phyloP scores from a whole-genome alignment of 169 alveolate genomes.

The Eimeria acervulina region DNA sequence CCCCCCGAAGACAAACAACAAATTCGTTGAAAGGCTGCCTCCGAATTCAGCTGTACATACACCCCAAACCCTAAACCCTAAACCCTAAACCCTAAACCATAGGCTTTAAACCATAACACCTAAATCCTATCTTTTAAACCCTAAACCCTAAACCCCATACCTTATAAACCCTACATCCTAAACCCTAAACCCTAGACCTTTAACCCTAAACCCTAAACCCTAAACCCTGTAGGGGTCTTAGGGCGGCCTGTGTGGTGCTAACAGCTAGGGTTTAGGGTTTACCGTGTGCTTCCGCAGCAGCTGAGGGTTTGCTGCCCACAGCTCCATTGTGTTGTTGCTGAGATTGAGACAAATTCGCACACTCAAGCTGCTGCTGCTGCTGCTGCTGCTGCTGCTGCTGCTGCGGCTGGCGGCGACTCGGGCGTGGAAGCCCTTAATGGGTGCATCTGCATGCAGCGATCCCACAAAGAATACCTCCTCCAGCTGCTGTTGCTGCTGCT shows the following conservation, averaged over 20 bases:
- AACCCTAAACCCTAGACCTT: not conserved
- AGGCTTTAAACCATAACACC: not conserved
- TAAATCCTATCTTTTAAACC: not conserved
- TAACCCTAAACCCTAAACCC: not conserved
- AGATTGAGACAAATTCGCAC: slow-evolving; percentile 20
- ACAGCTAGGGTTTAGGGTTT: not conserved
- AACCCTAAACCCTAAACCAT: not conserved
- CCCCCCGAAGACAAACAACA: slow-evolving; percentile 1
- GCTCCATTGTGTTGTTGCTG: slow-evolving; percentile 60
- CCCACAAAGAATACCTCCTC: slow-evolving; percentile 29
- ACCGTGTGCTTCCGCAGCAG: slow-evolving; percentile 23
- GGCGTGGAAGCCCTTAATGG: slow-evolving; percentile 50
- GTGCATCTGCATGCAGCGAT: slow-evolving; percentile 45
- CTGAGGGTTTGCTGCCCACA: slow-evolving; percentile 17
- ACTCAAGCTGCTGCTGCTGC: too few species aligned
- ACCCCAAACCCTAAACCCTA: not conserved
- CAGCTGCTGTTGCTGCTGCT: slow-evolving; percentile 5
- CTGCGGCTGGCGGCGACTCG: slow-evolving; percentile 55
- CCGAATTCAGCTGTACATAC: not conserved
- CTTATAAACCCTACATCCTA: not conserved
- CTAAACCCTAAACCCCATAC: not conserved
- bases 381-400: not conserved
- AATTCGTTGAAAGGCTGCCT: slow-evolving; percentile 16
- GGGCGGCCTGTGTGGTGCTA: not conserved
- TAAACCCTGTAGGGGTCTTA: not conserved